These are phyloP conservation scores for Alternaria sp. DNA, from an alignment of 2,329 filamentous ascomycete species.

Conservation along the genomic window DNA sequence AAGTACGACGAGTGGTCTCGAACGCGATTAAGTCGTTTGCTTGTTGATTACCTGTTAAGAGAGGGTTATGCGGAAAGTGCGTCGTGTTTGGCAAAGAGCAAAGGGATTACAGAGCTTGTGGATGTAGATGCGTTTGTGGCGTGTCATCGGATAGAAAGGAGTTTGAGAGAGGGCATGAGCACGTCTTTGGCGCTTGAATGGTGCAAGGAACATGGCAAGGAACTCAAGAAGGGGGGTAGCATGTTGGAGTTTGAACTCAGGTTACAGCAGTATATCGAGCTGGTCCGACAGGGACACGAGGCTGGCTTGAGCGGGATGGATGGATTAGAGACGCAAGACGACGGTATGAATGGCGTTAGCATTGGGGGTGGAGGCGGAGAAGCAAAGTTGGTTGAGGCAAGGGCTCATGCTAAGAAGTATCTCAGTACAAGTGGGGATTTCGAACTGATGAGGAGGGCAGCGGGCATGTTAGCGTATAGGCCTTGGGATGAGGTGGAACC, in stretches of 20 bases:
- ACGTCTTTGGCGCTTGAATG: constrained; percentile 83
- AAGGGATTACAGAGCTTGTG: constrained; percentile 80
- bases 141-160: constrained; percentile 79
- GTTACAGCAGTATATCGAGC: constrained; percentile 93
- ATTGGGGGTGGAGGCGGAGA: constrained; percentile 45
- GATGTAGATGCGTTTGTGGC: constrained; percentile 88
- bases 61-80: constrained; percentile 84
- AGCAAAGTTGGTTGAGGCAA: constrained; percentile 76
- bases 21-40: constrained; percentile 78
- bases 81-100: constrained; percentile 74
- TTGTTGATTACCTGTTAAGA: constrained; percentile 92
- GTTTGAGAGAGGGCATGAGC: constrained; percentile 70
- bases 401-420: constrained; percentile 82
- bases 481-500: constrained; percentile 67
- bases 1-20: constrained; percentile 93
- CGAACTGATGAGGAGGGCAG: constrained; percentile 75
- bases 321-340: constrained; percentile 29
- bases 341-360: constrained; percentile 72
- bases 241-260: constrained; percentile 92
- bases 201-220: constrained; percentile 94
- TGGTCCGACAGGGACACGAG: constrained; percentile 70
- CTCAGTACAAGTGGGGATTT: constrained; percentile 74
- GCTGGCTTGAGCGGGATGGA: constrained; percentile 36
- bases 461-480: constrained; percentile 79
- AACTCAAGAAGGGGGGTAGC: constrained; percentile 86